These are phyloP conservation scores for Aspergillus sp. DNA, from an alignment of 2,329 filamentous ascomycete species.

Conservation along the genomic window DNA sequence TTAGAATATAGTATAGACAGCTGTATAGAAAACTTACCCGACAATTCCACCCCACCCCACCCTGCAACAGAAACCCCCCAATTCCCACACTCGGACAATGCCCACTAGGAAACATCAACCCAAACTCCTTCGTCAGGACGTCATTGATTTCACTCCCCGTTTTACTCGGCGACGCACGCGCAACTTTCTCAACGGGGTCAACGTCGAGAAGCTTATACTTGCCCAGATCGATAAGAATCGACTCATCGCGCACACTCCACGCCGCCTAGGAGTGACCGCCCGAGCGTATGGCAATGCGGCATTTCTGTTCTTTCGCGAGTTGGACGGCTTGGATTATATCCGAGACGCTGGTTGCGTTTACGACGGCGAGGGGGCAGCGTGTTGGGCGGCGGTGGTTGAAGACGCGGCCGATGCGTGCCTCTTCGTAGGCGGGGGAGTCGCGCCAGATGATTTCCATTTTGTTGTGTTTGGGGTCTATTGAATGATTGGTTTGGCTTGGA, in stretches of 20 bases:
- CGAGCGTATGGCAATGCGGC: slow-evolving; percentile 48
- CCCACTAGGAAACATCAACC: slow-evolving; percentile 53
- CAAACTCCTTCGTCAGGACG: slow-evolving; percentile 22
- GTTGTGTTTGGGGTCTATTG: too few species aligned
- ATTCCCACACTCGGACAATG: slow-evolving; percentile 59
- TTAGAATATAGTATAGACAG: background rate
- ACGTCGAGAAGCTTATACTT: slow-evolving; percentile 42
- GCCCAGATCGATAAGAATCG: slow-evolving; percentile 46
- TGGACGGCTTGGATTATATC: slow-evolving; percentile 41
- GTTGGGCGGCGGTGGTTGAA: slow-evolving; percentile 47
- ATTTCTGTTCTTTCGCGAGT: slow-evolving; percentile 36
- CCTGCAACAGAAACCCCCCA: slow-evolving; percentile 53
- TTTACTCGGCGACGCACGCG: slow-evolving; percentile 48
- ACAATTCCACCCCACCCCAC: slow-evolving; percentile 56
- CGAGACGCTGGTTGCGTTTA: slow-evolving; percentile 36
- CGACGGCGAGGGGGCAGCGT: slow-evolving; percentile 44
- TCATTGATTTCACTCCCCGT: slow-evolving; percentile 41
- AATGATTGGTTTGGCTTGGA: too few species aligned
- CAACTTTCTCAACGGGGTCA: slow-evolving; percentile 40
- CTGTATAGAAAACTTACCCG: slow-evolving; percentile 34
- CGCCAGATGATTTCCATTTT: slow-evolving; percentile 27
- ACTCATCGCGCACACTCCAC: slow-evolving; percentile 51
- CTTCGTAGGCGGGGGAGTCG: slow-evolving; percentile 33
- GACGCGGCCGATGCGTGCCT: slow-evolving; percentile 41
- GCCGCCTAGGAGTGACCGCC: slow-evolving; percentile 53